Evolutionary conservation across 2,329 filamentous ascomycete genomes (phyloP).

Genomic region (Camptophora hylomeconis): DNA sequence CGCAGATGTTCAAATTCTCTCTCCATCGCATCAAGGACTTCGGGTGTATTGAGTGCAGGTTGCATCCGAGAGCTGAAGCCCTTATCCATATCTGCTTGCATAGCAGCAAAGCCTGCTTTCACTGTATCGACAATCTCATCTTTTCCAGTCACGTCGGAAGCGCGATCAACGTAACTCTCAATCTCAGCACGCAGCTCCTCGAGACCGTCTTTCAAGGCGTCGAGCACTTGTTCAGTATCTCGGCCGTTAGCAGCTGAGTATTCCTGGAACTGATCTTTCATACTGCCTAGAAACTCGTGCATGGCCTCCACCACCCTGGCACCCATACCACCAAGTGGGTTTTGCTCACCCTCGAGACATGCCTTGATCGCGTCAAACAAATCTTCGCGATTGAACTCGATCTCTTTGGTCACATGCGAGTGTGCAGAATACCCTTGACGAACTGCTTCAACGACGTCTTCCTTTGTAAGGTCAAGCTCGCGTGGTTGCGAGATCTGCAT

Average conservation of each 20-base stretch:
- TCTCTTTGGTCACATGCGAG: slow-evolving; percentile 41
- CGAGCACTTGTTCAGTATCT: slow-evolving; percentile 78
- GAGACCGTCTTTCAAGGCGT: slow-evolving; percentile 76
- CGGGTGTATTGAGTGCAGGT: slow-evolving; percentile 43
- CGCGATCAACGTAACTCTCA: slow-evolving; percentile 65
- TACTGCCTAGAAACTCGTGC: slow-evolving; percentile 45
- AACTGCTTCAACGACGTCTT: slow-evolving; percentile 45
- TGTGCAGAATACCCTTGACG: slow-evolving; percentile 44
- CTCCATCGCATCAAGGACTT: slow-evolving; percentile 61
- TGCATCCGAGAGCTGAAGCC: slow-evolving; percentile 32
- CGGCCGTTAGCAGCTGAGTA: slow-evolving; percentile 66
- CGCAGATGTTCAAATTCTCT: slow-evolving; percentile 72
- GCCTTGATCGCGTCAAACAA: slow-evolving; percentile 47
- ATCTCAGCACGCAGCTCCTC: slow-evolving; percentile 70
- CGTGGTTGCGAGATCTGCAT: slow-evolving; percentile 19
- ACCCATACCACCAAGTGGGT: slow-evolving; percentile 39
- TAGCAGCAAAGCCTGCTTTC: slow-evolving; percentile 47
- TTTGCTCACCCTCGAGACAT: slow-evolving; percentile 40
- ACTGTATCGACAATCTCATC: slow-evolving; percentile 66
- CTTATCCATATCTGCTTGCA: slow-evolving; percentile 45
- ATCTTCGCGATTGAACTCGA: slow-evolving; percentile 41
- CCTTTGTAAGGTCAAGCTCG: slow-evolving; percentile 35
- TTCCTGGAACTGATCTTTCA: slow-evolving; percentile 58
- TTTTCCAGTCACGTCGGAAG: slow-evolving; percentile 54
- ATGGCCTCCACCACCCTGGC: slow-evolving; percentile 48